Base-by-base conservation (phyloP, 441 rosid species). In the Pelargonium myrrhifolium region DNA sequence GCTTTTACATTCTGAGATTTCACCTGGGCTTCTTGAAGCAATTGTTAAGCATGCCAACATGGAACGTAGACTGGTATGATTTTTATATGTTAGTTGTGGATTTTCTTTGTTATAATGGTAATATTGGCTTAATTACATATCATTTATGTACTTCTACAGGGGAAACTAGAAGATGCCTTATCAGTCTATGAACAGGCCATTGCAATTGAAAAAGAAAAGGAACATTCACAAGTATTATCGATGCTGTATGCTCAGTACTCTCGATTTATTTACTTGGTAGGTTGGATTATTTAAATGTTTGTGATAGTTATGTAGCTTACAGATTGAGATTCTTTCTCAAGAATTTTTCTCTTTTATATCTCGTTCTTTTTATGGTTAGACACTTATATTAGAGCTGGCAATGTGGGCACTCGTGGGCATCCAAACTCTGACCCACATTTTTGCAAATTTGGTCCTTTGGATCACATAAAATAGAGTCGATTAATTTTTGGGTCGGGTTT, bases 11-110 rank as follows among this genome's bases (percentile, higher is more conserved):
- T 40, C 86, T 72, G 96, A 95, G 84, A 84, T 86, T 70, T 79
- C 98, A 26, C 98, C 99, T 28, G 99, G 96, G 61, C 89, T 95
- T 71, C 78, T 95, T 69, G 99, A 95, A 84, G 99, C 98, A 62
- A 87, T 92, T 76, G 79, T 84, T 40, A 92, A 90, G 80, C 99
- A 95, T 77, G 97, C 98, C 5, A 86, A 95, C 80, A 92, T 95
- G 99, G 99, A 95, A 75, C 76, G 17, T 24, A 83, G 98, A 45
- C 81, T 81, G 82, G 99, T 92, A 84, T 68, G 89, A 45, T 69
- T 75, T 35, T 35, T 35, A 9, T 35, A 35, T 35, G 39, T 35
- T 3, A 31, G 6, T 31, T 35, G 39, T 35, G 9, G 7, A 35
- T 35, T 35, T 6, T 6, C 7, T 9, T 35, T 35, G 7, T 1